A percentile compares a stretch with the other conserved stretches of the same genome.
Evolutionary conservation across 192 early-diverging fungal genomes (phyloP).

Genomic region (Umbelopsis sp.): DNA sequence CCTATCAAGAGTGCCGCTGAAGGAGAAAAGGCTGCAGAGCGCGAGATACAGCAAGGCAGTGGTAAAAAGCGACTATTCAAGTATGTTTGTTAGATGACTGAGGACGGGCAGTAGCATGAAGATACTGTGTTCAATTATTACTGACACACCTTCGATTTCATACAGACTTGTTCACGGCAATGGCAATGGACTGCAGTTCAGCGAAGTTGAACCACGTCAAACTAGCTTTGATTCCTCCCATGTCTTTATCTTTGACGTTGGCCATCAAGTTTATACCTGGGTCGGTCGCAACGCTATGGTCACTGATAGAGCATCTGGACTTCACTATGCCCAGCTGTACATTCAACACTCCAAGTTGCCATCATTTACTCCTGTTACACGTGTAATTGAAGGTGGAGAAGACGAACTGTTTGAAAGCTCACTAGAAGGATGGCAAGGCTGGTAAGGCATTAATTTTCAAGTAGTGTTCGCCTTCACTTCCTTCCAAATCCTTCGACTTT

Average conservation of each 20-base stretch:
- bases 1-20: constrained; percentile 55
- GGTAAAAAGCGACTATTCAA: constrained; percentile 1
- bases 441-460: constrained; percentile 17
- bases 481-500: too few species aligned
- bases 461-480: too few species aligned
- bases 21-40: constrained; percentile 24
- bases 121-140: too few species aligned
- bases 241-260: constrained; percentile 71
- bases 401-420: constrained; percentile 52
- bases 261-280: constrained; percentile 62
- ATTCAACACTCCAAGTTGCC: constrained; percentile 55
- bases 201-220: constrained; percentile 52
- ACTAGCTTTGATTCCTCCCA: constrained; percentile 60
- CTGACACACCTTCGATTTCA: too few species aligned
- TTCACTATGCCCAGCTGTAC: constrained; percentile 69
- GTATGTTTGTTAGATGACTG: background rate
- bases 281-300: constrained; percentile 52
- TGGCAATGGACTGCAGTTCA: constrained; percentile 46
- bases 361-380: constrained; percentile 56
- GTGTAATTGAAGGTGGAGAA: constrained; percentile 72
- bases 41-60: constrained; percentile 8
- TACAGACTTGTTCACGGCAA: background rate
- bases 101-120: too few species aligned
- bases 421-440: constrained; percentile 44
- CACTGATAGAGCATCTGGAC: constrained; percentile 52